Evolutionary conservation across 2,329 filamentous ascomycete species (phyloP).

Genomic region (Trichophyton mentagrophytes): DNA sequence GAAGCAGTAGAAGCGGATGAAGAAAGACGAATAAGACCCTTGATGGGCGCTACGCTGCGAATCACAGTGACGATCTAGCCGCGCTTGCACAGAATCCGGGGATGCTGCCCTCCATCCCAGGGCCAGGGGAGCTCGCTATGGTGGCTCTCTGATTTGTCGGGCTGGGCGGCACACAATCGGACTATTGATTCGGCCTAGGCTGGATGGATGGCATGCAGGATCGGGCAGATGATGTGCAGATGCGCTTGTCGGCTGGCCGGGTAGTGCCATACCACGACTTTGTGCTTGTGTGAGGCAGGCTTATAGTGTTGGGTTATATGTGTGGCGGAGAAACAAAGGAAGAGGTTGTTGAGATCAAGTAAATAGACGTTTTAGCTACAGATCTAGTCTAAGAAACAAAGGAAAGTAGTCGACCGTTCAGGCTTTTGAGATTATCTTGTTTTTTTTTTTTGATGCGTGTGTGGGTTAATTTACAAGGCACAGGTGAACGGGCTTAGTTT

Average conservation of each 20-base stretch:
- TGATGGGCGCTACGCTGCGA: not conserved
- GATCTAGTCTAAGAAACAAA: slow-evolving; percentile 2
- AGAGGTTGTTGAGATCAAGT: not conserved
- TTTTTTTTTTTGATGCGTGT: not conserved
- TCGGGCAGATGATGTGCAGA: not conserved
- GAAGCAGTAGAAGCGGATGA: not conserved
- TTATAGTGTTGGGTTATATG: not conserved
- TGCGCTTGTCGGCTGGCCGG: not conserved
- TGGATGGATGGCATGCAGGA: not conserved
- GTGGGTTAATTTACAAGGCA: slow-evolving; percentile 5
- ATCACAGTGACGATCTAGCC: not conserved
- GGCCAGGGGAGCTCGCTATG: not conserved
- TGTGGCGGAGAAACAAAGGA: not conserved
- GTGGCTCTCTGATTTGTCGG: not conserved
- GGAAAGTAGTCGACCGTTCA: not conserved
- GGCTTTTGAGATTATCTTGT: slow-evolving; percentile 1
- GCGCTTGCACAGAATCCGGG: not conserved
- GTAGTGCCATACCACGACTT: no score
- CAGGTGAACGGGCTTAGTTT: not conserved
- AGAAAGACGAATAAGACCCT: not conserved
- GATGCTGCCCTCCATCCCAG: not conserved
- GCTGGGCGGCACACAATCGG: not conserved
- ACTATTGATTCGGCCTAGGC: not conserved
- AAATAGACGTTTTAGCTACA: not conserved
- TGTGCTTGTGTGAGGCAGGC: no score